phyloP scores from a whole-genome alignment of 805 yeast genomes.

The Wickerhamomyces queroliae region DNA sequence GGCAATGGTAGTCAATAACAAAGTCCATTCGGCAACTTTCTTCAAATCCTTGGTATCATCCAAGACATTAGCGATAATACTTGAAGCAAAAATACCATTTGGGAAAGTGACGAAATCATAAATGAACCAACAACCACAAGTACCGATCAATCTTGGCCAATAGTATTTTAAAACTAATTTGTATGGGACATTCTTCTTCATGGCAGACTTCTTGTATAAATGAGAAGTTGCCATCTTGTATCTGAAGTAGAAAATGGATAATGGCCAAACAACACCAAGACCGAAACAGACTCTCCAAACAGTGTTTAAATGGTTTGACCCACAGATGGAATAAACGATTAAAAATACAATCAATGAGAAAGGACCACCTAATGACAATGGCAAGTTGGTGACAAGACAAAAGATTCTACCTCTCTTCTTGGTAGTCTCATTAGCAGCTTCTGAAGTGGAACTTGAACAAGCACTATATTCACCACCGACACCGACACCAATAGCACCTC shows the following conservation, averaged over 20 bases:
- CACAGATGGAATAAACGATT: conserved; percentile 59
- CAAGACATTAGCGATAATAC: conserved; percentile 53
- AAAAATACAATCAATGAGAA: conserved; percentile 62
- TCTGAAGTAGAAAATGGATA: conserved; percentile 67
- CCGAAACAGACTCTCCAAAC: conserved; percentile 70
- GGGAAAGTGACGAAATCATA: conserved; percentile 82
- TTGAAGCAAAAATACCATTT: conserved; percentile 62
- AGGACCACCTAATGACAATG: conserved; percentile 75
- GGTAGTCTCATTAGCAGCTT: conserved; percentile 65
- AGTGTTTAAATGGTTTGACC: conserved; percentile 38
- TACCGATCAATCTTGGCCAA: conserved; percentile 65
- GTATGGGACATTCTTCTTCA: conserved; percentile 53
- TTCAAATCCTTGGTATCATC: conserved; percentile 34
- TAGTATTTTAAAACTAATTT: conserved; percentile 55
- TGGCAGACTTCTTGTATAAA: conserved; percentile 59
- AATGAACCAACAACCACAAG: conserved; percentile 73
- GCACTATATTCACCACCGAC: conserved; percentile 76
- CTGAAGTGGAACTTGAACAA: conserved; percentile 61
- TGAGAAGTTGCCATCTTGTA: conserved; percentile 62
- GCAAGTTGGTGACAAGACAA: conserved; percentile 64
- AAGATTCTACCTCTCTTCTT: conserved; percentile 62
- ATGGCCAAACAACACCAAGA: conserved; percentile 62
- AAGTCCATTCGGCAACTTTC: conserved; percentile 66
- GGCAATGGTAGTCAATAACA: conserved; percentile 57
- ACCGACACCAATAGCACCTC: conserved; percentile 77